Evolutionary conservation across 2,329 filamentous ascomycete species (phyloP).

Genomic region (Ophiostoma sp.): DNA sequence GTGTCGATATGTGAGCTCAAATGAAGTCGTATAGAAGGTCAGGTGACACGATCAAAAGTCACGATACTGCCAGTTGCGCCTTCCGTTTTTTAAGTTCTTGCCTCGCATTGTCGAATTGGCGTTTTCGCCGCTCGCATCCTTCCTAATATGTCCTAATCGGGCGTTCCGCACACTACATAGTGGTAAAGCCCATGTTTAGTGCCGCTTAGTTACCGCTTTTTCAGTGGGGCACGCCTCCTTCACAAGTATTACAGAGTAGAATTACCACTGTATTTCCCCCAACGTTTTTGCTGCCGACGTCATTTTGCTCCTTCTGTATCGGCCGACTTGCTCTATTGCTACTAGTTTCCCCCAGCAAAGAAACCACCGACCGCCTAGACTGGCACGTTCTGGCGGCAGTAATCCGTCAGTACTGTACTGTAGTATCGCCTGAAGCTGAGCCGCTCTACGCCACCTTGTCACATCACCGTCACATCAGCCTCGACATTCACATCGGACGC

Average conservation of each 20-base stretch:
- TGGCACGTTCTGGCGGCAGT: background rate
- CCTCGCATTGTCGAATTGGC: background rate
- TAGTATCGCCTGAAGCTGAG: background rate
- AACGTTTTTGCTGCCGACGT: constrained; percentile 19
- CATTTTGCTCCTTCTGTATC: constrained; percentile 12
- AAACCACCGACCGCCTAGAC: constrained; percentile 1
- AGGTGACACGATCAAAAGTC: background rate
- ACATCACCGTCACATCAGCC: background rate
- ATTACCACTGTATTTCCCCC: constrained; percentile 5
- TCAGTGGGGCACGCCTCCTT: background rate
- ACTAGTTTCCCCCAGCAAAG: constrained; percentile 3
- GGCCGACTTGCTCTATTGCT: constrained; percentile 9
- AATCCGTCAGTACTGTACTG: background rate
- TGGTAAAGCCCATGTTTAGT: background rate
- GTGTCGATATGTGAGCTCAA: background rate
- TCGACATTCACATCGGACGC: background rate
- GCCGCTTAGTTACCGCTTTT: constrained; percentile 1
- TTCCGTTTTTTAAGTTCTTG: background rate
- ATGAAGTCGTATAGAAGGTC: background rate
- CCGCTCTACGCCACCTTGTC: constrained; percentile 1
- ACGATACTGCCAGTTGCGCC: background rate
- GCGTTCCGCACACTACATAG: background rate
- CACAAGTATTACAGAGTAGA: background rate
- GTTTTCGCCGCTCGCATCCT: constrained; percentile 1
- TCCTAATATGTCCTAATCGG: background rate